These are phyloP conservation scores for Kingdonia uniflora DNA, from an alignment of 164 flowering plant species.

Conservation along the genomic window DNA sequence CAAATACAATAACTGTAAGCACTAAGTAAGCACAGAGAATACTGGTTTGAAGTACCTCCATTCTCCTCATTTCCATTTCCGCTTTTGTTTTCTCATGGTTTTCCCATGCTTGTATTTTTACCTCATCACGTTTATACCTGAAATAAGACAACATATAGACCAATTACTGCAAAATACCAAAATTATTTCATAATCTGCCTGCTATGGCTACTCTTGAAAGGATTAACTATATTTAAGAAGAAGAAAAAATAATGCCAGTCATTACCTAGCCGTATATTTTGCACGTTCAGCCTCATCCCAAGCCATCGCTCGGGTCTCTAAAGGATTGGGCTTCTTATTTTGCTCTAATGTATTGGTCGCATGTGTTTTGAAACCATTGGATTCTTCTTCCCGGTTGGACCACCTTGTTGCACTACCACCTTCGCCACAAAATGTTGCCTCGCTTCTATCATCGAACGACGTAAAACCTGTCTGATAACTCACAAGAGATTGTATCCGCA, in stretches of 20 bases:
- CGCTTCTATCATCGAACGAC: no score
- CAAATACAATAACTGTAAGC: no score
- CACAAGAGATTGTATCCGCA: conserved; percentile 24
- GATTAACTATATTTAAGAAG: no score
- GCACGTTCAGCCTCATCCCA: conserved; percentile 99
- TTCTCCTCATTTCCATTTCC: conserved; percentile 77
- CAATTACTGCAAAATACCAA: not conserved
- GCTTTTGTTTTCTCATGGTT: conserved; percentile 91
- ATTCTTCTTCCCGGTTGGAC: conserved; percentile 25
- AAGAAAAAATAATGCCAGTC: no score
- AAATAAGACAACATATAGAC: not conserved
- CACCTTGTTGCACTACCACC: conserved; percentile 13
- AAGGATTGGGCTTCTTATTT: conserved; percentile 28
- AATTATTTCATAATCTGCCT: not conserved
- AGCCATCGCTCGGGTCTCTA: conserved; percentile 72
- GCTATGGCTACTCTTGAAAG: not conserved
- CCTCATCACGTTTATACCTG: conserved; percentile 93
- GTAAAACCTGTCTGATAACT: no score
- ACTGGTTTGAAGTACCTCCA: conserved; percentile 92
- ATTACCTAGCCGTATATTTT: conserved; percentile 84
- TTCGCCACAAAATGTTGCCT: conserved; percentile 16
- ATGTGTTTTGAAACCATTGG: conserved; percentile 8
- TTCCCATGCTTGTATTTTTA: conserved; percentile 95
- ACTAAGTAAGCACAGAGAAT: no score
- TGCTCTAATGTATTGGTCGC: conserved; percentile 23